Evolutionary conservation across 257 asterid species (phyloP).

Genomic region (Jasminum sambac): DNA sequence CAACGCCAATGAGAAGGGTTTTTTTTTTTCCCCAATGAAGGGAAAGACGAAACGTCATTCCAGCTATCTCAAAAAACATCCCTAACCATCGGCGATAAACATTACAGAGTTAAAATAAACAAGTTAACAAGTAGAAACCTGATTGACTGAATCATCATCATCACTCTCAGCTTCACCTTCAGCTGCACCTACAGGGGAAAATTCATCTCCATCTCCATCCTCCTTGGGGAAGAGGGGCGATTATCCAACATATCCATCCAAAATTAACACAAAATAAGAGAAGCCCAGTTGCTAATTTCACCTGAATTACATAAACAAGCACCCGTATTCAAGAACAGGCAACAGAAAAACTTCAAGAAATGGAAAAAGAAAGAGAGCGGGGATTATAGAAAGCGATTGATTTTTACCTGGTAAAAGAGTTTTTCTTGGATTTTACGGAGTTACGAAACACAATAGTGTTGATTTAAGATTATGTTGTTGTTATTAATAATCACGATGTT

Average conservation of each 20-base stretch:
- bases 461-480: background rate
- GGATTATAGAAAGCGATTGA: slow-evolving; percentile 9
- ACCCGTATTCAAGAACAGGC: slow-evolving; percentile 5
- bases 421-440: slow-evolving; percentile 43
- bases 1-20: no score
- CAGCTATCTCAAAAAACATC: no score
- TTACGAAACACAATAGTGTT: slow-evolving; percentile 22
- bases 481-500: background rate
- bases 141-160: slow-evolving; percentile 48
- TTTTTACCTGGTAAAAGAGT: slow-evolving; percentile 26
- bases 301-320: background rate
- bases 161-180: slow-evolving; percentile 30
- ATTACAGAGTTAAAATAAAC: slow-evolving; percentile 2
- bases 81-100: no score
- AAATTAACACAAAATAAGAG: slow-evolving; percentile 25
- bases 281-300: slow-evolving; percentile 18
- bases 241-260: slow-evolving; percentile 59
- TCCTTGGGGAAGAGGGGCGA: slow-evolving; percentile 47
- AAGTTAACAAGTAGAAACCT: slow-evolving; percentile 26
- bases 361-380: background rate
- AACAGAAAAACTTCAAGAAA: background rate
- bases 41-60: no score
- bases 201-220: slow-evolving; percentile 25
- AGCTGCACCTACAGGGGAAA: slow-evolving; percentile 31
- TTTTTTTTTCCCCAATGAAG: no score